A percentile compares a stretch with the other conserved stretches of the same genome.
Conservation (phyloP, 2,329 filamentous ascomycete genomes). For the Ceratocystis albifundus region DNA sequence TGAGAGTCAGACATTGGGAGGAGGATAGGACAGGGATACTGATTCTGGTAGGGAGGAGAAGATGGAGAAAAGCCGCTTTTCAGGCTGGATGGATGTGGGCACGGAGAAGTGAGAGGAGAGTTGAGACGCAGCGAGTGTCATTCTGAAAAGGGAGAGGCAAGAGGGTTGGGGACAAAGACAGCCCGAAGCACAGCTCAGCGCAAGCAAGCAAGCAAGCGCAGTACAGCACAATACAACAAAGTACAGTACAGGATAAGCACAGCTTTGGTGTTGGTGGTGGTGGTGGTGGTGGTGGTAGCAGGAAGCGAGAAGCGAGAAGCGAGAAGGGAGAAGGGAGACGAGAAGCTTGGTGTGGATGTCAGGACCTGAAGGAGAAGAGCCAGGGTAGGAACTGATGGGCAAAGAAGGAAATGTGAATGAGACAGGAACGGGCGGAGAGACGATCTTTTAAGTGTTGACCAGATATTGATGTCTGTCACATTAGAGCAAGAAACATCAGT, state of each 20-base stretch:
- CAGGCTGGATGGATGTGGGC: not conserved
- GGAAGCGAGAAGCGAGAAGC: no score
- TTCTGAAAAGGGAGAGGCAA: not conserved
- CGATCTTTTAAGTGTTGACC: no score
- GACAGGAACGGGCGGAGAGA: no score
- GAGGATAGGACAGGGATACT: not conserved
- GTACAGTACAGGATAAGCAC: not conserved
- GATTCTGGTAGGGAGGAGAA: not conserved
- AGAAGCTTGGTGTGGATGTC: no score
- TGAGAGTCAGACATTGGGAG: constrained; percentile 15
- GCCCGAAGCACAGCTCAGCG: not conserved
- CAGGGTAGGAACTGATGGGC: no score
- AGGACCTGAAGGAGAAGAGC: no score
- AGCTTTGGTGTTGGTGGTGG: not conserved
- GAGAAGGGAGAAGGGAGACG: no score
- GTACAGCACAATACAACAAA: not conserved
- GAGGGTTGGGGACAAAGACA: not conserved
- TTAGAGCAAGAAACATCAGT: no score
- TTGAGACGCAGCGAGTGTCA: constrained; percentile 7
- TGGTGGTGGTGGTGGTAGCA: no score
- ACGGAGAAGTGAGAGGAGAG: not conserved
- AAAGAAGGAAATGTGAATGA: no score
- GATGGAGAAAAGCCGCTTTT: not conserved
- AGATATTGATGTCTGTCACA: no score
- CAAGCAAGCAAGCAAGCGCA: not conserved